These are phyloP conservation scores for Yamadazyma tumulicola DNA, from an alignment of 805 yeast species.

Conservation along the genomic window DNA sequence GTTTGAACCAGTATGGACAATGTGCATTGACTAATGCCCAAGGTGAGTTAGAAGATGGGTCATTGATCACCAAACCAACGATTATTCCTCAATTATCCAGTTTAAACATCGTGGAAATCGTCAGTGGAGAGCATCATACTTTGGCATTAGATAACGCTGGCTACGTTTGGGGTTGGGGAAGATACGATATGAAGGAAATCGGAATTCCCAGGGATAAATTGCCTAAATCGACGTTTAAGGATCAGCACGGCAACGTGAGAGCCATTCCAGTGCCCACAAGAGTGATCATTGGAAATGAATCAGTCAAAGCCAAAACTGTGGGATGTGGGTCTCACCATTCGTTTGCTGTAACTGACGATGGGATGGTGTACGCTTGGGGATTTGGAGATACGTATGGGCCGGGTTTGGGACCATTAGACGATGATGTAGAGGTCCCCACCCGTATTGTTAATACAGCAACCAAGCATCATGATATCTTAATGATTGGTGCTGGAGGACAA, in stretches of 20 bases:
- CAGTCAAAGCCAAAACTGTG: constrained; percentile 38
- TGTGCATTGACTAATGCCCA: constrained; percentile 68
- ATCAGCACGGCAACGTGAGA: constrained; percentile 75
- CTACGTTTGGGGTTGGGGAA: constrained; percentile 79
- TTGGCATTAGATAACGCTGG: constrained; percentile 72
- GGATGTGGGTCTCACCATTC: constrained; percentile 93
- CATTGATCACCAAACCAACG: constrained; percentile 74
- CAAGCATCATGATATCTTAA: constrained; percentile 62
- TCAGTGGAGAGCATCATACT: constrained; percentile 95
- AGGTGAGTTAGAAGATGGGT: constrained; percentile 79
- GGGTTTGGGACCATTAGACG: constrained; percentile 90
- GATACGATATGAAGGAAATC: constrained; percentile 89
- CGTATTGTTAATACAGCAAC: constrained; percentile 94
- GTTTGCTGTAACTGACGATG: constrained; percentile 78
- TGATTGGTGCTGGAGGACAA: constrained; percentile 95
- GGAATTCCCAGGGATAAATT: constrained; percentile 69
- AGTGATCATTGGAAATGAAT: constrained; percentile 38
- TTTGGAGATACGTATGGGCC: constrained; percentile 96
- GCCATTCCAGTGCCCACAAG: constrained; percentile 84
- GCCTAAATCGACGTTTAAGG: constrained; percentile 72
- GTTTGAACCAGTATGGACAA: constrained; percentile 94
- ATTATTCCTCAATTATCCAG: constrained; percentile 61
- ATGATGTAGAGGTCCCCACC: constrained; percentile 83
- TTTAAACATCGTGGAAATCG: constrained; percentile 55
- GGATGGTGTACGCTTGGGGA: constrained; percentile 93